These are phyloP conservation scores for Ascochyta koolunga DNA, from an alignment of 2,329 filamentous ascomycete genomes.

Conservation along the genomic window DNA sequence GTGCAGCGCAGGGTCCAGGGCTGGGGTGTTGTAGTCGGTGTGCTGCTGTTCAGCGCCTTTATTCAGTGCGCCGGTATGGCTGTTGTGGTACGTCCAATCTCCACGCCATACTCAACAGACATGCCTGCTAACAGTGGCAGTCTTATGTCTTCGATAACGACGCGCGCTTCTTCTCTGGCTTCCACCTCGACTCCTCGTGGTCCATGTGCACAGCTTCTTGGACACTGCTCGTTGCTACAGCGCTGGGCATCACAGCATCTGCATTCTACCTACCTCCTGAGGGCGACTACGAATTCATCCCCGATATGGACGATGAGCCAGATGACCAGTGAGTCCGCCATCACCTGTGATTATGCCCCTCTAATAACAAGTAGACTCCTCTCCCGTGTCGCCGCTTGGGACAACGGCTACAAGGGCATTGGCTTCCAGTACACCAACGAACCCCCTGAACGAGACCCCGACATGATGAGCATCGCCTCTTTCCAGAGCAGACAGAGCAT, in stretches of 20 bases:
- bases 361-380: constrained; percentile 40
- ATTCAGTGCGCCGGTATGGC: constrained; percentile 79
- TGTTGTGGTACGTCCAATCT: constrained; percentile 70
- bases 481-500: constrained; percentile 18
- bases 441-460: constrained; percentile 20
- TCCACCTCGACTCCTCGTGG: constrained; percentile 81
- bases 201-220: constrained; percentile 69
- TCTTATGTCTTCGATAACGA: constrained; percentile 84
- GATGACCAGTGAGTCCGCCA: constrained; percentile 41
- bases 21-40: constrained; percentile 74
- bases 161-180: constrained; percentile 81
- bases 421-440: constrained; percentile 19
- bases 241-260: constrained; percentile 66
- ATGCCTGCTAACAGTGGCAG: constrained; percentile 53
- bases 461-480: constrained; percentile 19
- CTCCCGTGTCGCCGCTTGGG: constrained; percentile 44
- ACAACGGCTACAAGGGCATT: constrained; percentile 39
- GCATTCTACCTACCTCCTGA: constrained; percentile 76
- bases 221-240: constrained; percentile 60
- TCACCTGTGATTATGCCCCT: constrained; percentile 1
- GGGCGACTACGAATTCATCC: constrained; percentile 83
- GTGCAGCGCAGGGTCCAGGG: constrained; percentile 80
- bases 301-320: constrained; percentile 40
- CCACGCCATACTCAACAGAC: not conserved
- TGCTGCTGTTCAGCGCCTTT: constrained; percentile 70